Base-by-base conservation (phyloP, 345 rosid species). In the Theobroma cacao region DNA sequence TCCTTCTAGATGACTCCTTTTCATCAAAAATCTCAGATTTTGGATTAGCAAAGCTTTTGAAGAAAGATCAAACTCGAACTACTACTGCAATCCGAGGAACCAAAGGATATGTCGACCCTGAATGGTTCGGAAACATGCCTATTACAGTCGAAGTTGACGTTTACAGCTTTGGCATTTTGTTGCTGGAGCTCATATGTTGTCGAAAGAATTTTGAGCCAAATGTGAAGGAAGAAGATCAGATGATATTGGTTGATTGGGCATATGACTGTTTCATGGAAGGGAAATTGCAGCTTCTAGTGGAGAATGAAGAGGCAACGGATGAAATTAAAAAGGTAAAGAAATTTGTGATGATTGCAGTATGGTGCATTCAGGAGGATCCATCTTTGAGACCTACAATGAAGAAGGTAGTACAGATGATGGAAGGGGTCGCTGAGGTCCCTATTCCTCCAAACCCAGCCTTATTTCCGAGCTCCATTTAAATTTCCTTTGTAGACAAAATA, bases 341-440 rank as follows among this genome's bases (percentile, higher is more conserved):
- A 36, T 83, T 74, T 40, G 89, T 86, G 84, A 85, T n/a, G 86
- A 85, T 83, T 36, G 89, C 84, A 60, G 80, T 88, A 36, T 88
- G 91, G 87, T 88, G 91, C 86, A 87, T 90, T 48, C 91, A 84
- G 69, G 88, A 85, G 75, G 91, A 84, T 64, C 87, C 84, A 52
- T 73, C 78, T 10, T 43, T 85, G 31, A 86, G 91, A 81, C 90
- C 89, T 20, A 52, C 80, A 10, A 86, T 87, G 89, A 85, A 84
- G 84, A 81, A 77, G 59, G 80, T 90, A 8, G 72, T 78, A 41
- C 90, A 77, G 61, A 85, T 85, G 90, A 71, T 81, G 10, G 86
- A 87, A 76, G 87, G 83, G 43, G 69, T 74, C 0, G 64, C 76
- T 4, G 79, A 70, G 61, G 84, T 86, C 41, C 30, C 85, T 38